These are phyloP conservation scores for Phytophthora europaea DNA, from an alignment of 352 stramenopile species.

Conservation along the genomic window DNA sequence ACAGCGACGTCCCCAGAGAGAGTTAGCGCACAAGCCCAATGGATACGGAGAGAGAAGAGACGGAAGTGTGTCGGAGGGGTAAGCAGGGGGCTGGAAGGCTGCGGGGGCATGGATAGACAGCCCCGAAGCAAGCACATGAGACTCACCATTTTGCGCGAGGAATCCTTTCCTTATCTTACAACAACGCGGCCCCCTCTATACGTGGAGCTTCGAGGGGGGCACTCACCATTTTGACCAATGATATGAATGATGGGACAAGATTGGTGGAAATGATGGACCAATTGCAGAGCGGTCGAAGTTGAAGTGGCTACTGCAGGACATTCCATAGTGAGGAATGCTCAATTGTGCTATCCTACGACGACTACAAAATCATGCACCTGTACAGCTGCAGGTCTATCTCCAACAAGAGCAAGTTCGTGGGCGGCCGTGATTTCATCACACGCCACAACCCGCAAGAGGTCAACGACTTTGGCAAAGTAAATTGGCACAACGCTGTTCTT, in stretches of 20 bases:
- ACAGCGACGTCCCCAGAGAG: slow-evolving; percentile 24
- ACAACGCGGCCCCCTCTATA: slow-evolving; percentile 36
- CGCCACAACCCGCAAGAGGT: slow-evolving; percentile 79
- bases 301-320: slow-evolving; percentile 13
- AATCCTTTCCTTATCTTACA: slow-evolving; percentile 46
- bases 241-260: background rate
- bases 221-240: slow-evolving; percentile 31
- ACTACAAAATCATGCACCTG: slow-evolving; percentile 80
- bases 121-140: background rate
- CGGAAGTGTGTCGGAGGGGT: background rate
- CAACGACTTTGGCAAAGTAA: too few species aligned
- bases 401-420: slow-evolving; percentile 72
- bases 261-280: slow-evolving; percentile 27
- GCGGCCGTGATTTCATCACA: slow-evolving; percentile 74
- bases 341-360: slow-evolving; percentile 60
- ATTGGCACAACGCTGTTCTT: too few species aligned
- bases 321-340: too few species aligned
- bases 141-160: slow-evolving; percentile 41
- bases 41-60: slow-evolving; percentile 6
- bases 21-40: slow-evolving; percentile 14
- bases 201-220: slow-evolving; percentile 40
- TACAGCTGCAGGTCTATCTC: slow-evolving; percentile 78
- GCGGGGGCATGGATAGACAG: background rate
- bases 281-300: slow-evolving; percentile 19
- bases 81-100: background rate